These are phyloP conservation scores for Hippophae tibetana DNA, from an alignment of 306 rosid species.

Conservation along the genomic window DNA sequence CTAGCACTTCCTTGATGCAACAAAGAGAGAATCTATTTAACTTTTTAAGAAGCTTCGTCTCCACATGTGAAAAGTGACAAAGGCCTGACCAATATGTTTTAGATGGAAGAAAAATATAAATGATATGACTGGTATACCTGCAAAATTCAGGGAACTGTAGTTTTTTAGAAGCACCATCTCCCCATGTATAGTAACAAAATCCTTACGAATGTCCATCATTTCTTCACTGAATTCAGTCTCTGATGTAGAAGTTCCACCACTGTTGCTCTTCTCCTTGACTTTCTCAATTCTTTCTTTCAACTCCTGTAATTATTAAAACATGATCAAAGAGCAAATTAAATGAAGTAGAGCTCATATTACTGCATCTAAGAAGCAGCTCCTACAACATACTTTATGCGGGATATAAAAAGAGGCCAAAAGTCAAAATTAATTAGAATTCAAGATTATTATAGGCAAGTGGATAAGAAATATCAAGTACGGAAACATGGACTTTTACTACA, in stretches of 20 bases:
- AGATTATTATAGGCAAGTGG: too few species aligned
- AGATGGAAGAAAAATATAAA: slow-evolving; percentile 3
- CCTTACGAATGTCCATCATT: slow-evolving; percentile 90
- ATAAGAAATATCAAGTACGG: too few species aligned
- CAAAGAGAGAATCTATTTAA: not conserved
- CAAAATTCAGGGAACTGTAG: slow-evolving; percentile 91
- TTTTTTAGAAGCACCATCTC: slow-evolving; percentile 91
- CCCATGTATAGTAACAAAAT: slow-evolving; percentile 92
- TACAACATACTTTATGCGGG: too few species aligned
- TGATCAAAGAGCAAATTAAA: slow-evolving; percentile 5
- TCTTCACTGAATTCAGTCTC: slow-evolving; percentile 85
- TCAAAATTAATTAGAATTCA: too few species aligned
- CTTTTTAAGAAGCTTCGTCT: slow-evolving; percentile 10
- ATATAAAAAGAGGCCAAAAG: too few species aligned
- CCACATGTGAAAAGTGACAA: slow-evolving; percentile 5
- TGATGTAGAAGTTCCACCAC: slow-evolving; percentile 39
- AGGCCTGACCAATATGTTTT: slow-evolving; percentile 8
- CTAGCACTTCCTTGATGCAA: not conserved
- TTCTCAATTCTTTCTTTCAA: slow-evolving; percentile 76
- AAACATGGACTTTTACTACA: too few species aligned
- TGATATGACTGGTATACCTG: slow-evolving; percentile 39
- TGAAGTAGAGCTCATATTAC: not conserved
- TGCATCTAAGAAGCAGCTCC: too few species aligned
- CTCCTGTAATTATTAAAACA: slow-evolving; percentile 37
- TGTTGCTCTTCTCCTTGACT: slow-evolving; percentile 58